Base-by-base conservation (phyloP, 306 rosid species). In the Prunus armeniaca region DNA sequence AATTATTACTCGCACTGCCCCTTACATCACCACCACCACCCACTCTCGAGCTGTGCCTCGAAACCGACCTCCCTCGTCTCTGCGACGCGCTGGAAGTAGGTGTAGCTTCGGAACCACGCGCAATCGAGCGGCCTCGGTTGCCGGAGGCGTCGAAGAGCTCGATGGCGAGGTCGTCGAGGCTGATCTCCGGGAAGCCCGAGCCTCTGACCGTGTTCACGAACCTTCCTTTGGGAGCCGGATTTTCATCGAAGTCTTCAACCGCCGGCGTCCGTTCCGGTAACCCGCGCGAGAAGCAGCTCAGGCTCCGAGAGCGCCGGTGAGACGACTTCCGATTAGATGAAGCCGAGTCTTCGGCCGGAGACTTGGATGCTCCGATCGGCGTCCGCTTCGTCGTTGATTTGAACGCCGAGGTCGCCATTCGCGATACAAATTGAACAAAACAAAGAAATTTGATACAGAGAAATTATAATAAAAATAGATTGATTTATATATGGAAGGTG, bases 331-430 rank as follows among this genome's bases (percentile, higher is more conserved):
- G 88, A 30, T 79, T 80, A 34, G 82, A 62, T 11, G 97, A 71
- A 67, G 86, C 64, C 51, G 91, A 81, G 80, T 85, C 96, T 0
- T 89, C 86, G 3, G 75, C 47, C 12, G 91, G 62, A 63, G 84
- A 51, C 1, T 80, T 43, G 7, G 95, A 66, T 24, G 84, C 82
- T 45, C 96, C 99, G 32, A 88, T 86, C 57, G 89, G 74, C 14
- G 84, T 83, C 68, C 99, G 85, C 79, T 85, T 96, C 63, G 99
- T 84, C 62, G 93, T 96, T 2, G 99, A 96, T 81, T 92, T 96
- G 93, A 96, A 96, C 43, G 99, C 98, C 17, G 99, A 87, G 12
- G 96, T 88, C 66, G 99, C 99, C 98, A 92, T 92, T 41, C 49
- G 13, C 6, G 38, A 20, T 30, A 7, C 17, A 11, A 58, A 49